Conservation (phyloP, 108 stramenopile genomes). For the Fistulifera solaris region DNA sequence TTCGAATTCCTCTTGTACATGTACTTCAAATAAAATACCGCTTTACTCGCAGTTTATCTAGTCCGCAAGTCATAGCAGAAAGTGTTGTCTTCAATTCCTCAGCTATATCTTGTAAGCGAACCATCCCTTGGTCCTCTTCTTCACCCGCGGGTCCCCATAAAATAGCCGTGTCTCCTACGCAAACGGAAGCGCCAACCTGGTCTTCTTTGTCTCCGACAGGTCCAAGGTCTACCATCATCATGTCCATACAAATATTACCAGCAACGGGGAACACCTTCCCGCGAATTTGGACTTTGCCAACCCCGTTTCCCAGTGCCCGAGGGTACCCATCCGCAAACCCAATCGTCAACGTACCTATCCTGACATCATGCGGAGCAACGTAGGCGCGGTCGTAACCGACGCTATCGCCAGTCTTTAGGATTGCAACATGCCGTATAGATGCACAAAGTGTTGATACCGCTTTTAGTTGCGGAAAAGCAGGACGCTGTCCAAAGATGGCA, state of each 20-base stretch:
- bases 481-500: conserved; percentile 65
- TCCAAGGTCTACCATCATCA: conserved; percentile 68
- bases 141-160: conserved; percentile 56
- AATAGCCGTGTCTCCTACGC: conserved; percentile 53
- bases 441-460: conserved; percentile 50
- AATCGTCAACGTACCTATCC: conserved; percentile 61
- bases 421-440: conserved; percentile 52
- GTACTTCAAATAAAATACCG: conserved; percentile 20
- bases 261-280: conserved; percentile 43
- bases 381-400: conserved; percentile 77
- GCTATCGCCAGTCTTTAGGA: conserved; percentile 42
- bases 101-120: conserved; percentile 46
- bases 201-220: conserved; percentile 25
- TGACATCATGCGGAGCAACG: conserved; percentile 30
- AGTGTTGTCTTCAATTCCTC: conserved; percentile 46
- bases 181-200: conserved; percentile 29
- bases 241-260: conserved; percentile 82
- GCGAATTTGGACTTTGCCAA: conserved; percentile 52
- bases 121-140: conserved; percentile 38
- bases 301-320: conserved; percentile 50
- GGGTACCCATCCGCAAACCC: conserved; percentile 79
- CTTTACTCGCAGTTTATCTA: conserved; percentile 52
- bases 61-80: conserved; percentile 64
- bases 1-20: neutral
- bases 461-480: conserved; percentile 40